These are phyloP conservation scores for Trifolium subterraneum DNA, from an alignment of 306 rosid species.

Conservation along the genomic window DNA sequence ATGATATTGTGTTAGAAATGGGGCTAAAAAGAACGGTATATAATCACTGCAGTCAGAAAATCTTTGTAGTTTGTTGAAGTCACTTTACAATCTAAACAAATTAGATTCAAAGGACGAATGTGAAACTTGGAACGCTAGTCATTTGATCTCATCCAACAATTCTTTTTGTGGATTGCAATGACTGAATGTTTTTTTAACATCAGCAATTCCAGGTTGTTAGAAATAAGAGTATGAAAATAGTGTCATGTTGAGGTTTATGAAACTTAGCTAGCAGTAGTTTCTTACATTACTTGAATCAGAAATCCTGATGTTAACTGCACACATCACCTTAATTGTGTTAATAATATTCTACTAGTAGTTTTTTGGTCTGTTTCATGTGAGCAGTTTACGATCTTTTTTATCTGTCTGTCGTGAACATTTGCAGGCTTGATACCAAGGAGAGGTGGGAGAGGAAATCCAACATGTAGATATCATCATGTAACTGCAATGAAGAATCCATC, in stretches of 20 bases:
- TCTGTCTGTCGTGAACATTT: constrained; percentile 31
- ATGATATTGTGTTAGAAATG: no score
- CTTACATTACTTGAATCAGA: constrained; percentile 8
- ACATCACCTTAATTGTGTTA: constrained; percentile 3
- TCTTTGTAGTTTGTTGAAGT: not conserved
- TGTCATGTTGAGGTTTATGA: not conserved
- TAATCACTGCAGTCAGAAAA: no score
- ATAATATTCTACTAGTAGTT: not conserved
- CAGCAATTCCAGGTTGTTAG: not conserved
- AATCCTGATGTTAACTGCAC: not conserved
- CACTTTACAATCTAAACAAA: not conserved
- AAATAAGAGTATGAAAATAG: not conserved
- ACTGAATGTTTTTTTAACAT: not conserved
- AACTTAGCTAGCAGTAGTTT: not conserved
- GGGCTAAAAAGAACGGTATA: not conserved
- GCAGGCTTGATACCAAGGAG: constrained; percentile 81
- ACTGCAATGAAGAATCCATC: constrained; percentile 11
- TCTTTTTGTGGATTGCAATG: not conserved
- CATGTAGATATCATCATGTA: constrained; percentile 58
- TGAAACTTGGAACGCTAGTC: not conserved
- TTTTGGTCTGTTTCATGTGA: not conserved
- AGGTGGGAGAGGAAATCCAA: constrained; percentile 93
- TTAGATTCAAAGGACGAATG: not conserved
- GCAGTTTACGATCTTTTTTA: constrained; percentile 6
- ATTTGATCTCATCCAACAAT: not conserved